phyloP scores from a whole-genome alignment of 495 filamentous ascomycete genomes.

The Amphirosellinia nigrospora region DNA sequence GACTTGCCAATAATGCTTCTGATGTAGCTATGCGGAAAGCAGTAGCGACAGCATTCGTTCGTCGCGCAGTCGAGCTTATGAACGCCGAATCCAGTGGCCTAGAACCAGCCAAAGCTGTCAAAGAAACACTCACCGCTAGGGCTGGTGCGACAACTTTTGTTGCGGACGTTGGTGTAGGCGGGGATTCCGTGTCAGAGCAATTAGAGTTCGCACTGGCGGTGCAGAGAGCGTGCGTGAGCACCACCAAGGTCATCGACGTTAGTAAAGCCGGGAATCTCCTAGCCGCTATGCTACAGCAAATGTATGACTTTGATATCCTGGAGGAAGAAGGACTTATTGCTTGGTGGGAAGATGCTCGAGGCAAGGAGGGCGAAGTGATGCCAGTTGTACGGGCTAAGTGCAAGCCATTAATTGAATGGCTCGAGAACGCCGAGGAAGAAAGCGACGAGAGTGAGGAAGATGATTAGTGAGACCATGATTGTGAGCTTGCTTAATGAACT shows the following conservation, averaged over 20 bases:
- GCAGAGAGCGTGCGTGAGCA: slow-evolving; percentile 76
- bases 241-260: slow-evolving; percentile 57
- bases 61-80: slow-evolving; percentile 75
- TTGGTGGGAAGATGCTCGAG: slow-evolving; percentile 83
- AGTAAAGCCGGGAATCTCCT: slow-evolving; percentile 66
- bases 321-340: slow-evolving; percentile 86
- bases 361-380: slow-evolving; percentile 69
- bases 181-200: slow-evolving; percentile 62
- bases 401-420: slow-evolving; percentile 81
- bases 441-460: slow-evolving; percentile 57
- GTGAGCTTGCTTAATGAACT: background rate
- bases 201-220: slow-evolving; percentile 81
- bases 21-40: slow-evolving; percentile 87
- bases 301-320: slow-evolving; percentile 83
- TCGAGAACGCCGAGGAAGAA: slow-evolving; percentile 83
- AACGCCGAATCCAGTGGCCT: slow-evolving; percentile 57
- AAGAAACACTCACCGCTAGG: slow-evolving; percentile 56
- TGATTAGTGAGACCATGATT: background rate
- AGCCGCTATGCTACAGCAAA: slow-evolving; percentile 74
- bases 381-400: slow-evolving; percentile 71
- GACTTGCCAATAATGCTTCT: slow-evolving; percentile 86
- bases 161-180: slow-evolving; percentile 57
- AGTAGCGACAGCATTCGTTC: slow-evolving; percentile 82
- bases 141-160: slow-evolving; percentile 58
- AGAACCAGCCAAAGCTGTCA: slow-evolving; percentile 69